phyloP scores from a whole-genome alignment of 2,329 filamentous ascomycete species.

The Fusarium sp. region DNA sequence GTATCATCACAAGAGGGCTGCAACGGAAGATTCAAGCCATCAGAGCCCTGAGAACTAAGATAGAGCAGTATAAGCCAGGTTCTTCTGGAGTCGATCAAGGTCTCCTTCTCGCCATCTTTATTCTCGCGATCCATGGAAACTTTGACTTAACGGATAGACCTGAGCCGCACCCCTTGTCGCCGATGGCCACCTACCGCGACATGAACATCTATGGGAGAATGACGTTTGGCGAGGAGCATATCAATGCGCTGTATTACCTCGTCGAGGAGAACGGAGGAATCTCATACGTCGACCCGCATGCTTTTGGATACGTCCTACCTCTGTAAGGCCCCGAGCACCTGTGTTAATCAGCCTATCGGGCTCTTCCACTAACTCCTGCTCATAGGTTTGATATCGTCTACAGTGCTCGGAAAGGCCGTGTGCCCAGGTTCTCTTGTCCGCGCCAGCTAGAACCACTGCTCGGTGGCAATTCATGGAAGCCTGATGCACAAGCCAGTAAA shows the following conservation, averaged over 20 bases:
- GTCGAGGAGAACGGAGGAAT: background rate
- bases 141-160: background rate
- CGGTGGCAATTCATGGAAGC: background rate
- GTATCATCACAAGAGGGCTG: background rate
- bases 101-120: background rate
- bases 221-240: background rate
- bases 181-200: background rate
- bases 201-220: background rate
- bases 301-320: background rate
- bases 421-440: background rate
- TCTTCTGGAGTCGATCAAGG: background rate
- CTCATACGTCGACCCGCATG: background rate
- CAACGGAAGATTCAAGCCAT: background rate
- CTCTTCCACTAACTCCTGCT: background rate
- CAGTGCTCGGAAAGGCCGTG: background rate
- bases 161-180: background rate
- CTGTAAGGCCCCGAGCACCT: background rate
- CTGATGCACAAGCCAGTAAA: background rate
- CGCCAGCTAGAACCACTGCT: background rate
- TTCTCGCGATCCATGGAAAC: background rate
- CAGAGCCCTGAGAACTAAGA: background rate
- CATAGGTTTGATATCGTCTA: background rate
- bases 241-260: background rate
- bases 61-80: background rate
- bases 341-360: background rate